Evolutionary conservation across 768 basidiomycete species (phyloP).

Genomic region (Russula ochroleuca): DNA sequence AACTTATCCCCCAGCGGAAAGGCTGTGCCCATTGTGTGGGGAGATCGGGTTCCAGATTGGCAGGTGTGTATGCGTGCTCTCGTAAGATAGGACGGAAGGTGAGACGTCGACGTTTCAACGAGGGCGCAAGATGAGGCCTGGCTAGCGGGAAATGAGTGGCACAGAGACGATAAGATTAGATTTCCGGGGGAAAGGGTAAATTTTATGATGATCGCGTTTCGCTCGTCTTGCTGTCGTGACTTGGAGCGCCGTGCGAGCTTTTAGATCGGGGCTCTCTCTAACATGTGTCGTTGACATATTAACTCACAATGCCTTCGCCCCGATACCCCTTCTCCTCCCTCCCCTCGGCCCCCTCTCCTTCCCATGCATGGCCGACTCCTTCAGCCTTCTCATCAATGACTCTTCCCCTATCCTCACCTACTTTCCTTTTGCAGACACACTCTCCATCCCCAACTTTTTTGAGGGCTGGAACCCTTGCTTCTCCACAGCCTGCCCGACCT

Average conservation of each 20-base stretch:
- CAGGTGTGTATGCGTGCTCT: not conserved
- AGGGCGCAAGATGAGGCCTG: no score
- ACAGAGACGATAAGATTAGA: slow-evolving; percentile 15
- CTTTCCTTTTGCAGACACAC: slow-evolving; percentile 54
- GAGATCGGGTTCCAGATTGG: not conserved
- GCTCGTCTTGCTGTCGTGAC: not conserved
- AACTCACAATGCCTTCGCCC: slow-evolving; percentile 21
- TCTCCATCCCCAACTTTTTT: slow-evolving; percentile 42
- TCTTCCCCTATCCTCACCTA: slow-evolving; percentile 62
- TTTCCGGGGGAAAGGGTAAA: not conserved
- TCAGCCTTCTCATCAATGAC: slow-evolving; percentile 52
- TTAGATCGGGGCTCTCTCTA: not conserved
- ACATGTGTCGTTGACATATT: slow-evolving; percentile 18
- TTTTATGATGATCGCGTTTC: not conserved
- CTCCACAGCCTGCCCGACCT: slow-evolving; percentile 45
- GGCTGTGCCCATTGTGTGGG: slow-evolving; percentile 8
- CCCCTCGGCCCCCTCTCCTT: not conserved
- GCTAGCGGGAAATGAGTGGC: not conserved
- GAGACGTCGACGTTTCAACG: no score
- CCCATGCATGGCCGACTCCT: slow-evolving; percentile 40
- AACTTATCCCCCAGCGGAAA: not conserved
- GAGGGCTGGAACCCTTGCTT: slow-evolving; percentile 71
- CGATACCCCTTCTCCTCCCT: slow-evolving; percentile 1
- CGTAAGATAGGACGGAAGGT: not conserved
- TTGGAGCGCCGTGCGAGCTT: not conserved